A percentile compares a stretch with the other conserved stretches of the same genome.
These are phyloP conservation scores for Xylaria flabelliformis DNA, from an alignment of 495 filamentous ascomycete species.

Conservation along the genomic window DNA sequence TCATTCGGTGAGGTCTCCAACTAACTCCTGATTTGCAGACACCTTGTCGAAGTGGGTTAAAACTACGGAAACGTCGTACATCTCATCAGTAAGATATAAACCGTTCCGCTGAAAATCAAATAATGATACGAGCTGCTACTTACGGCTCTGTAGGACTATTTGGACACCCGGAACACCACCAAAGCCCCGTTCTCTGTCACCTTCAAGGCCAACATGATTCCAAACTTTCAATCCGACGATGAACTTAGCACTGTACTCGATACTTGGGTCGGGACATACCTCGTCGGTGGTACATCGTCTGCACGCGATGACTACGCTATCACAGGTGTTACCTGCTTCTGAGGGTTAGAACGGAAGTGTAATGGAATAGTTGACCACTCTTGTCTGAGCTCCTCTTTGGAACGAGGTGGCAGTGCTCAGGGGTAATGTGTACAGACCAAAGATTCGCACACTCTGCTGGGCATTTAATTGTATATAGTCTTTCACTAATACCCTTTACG, in stretches of 20 bases:
- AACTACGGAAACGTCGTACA: not conserved
- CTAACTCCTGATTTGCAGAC: slow-evolving; percentile 1
- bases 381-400: not conserved
- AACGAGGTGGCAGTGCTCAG: not conserved
- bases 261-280: slow-evolving; percentile 13
- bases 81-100: slow-evolving; percentile 17
- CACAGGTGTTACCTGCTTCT: slow-evolving; percentile 10
- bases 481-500: slow-evolving; percentile 13
- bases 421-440: not conserved
- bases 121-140: not conserved
- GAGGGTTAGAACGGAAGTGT: not conserved
- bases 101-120: not conserved
- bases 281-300: slow-evolving; percentile 7
- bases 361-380: not conserved
- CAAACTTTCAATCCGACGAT: not conserved
- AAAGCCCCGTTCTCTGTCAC: slow-evolving; percentile 19
- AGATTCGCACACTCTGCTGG: not conserved
- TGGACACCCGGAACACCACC: slow-evolving; percentile 20
- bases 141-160: not conserved
- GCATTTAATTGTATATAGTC: not conserved
- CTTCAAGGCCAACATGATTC: slow-evolving; percentile 22
- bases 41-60: slow-evolving; percentile 19
- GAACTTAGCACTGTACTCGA: not conserved
- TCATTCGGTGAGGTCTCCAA: not conserved
- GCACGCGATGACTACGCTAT: slow-evolving; percentile 6